Base-by-base conservation (phyloP, 2,329 filamentous ascomycete genomes). In the Pseudocercospora ulei region DNA sequence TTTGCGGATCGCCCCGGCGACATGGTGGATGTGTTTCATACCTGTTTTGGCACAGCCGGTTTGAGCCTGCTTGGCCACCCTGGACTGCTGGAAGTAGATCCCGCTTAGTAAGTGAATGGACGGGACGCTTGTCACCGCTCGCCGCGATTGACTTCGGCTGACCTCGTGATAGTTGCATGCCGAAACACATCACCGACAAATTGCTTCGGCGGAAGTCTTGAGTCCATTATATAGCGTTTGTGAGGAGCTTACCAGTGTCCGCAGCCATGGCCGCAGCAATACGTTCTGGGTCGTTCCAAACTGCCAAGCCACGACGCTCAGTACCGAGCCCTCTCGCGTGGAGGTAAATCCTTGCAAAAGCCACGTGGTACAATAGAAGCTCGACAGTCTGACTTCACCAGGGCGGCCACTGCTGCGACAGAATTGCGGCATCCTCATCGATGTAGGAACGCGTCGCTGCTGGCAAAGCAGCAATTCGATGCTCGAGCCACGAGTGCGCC, bases 1-100 rank as follows among this genome's bases (percentile, higher is more conserved):
- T 75, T 98, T 50, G 80, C 88, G 3, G 90, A 98, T 65, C 70
- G 87, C 45, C 88, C 90, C 6, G 87, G 83, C 16, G 79, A 98
- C 56, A 86, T 88, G 80, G 88, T 95, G 13, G 90, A 98, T 66
- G 87, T 98, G 20, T 98, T 92, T 68, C 90, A 98, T 58, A 96
- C 90, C 0, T 68, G 78, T 37, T 98, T 98, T 60, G 86, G 84
- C 14, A 65, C 95, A 48, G 82, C 87, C 12, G 90, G 90, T 2
- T 65, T 98, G 50, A 93, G 86, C 58, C 70, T 98, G 39, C 65
- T 96, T 17, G 77, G 77, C 7, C 83, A 82, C 55, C 76, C 81
- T 4, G 84, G 78, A 1, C 64, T 95, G 27, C 72, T 80, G 53
- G 76, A 80, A 44, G 80, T 98, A 36, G 83, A 98, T 60, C 83